Base-by-base conservation (phyloP, 345 rosid species). In the Pugionium dolabratum region DNA sequence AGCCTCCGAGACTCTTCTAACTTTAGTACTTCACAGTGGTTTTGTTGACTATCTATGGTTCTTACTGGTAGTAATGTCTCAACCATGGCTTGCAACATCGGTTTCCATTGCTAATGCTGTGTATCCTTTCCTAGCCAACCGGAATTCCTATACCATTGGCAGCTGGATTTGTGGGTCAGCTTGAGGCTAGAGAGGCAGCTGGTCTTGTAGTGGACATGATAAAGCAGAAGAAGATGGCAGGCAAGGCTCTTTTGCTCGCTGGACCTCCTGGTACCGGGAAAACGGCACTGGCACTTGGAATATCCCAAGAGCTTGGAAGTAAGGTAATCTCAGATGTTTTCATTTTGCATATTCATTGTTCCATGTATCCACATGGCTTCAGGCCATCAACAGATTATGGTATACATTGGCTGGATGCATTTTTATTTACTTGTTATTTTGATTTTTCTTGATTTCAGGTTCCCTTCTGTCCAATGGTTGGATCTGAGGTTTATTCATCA, bases 201-300 rank as follows among this genome's bases (percentile, higher is more conserved):
- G 99, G 99, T 54, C 96, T 94, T 53, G 97, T 94, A 8, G 96
- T 88, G 35, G 97, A 94, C 81, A 94, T 94, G 99, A 90, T 94
- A 3, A 78, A 83, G 78, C 95, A 88, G 79, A 94, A 88, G 80
- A 91, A 89, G 80, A 94, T 90, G 99, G 99, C 97, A 7, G 97
- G 99, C 27, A 85, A 87, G 36, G 99, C 99, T 33, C 96, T 94
- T 62, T 75, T 94, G 36, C 75, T 94, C 33, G 99, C 96, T 18
- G 97, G 99, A 9, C 97, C 99, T 58, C 99, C 99, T 5, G 99
- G 99, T 71, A 90, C 99, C 4, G 99, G 99, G 41, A 94, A 94
- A 85, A 94, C 97, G 0, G 99, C 99, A 4, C 66, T 94, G 79
- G 99, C 99, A 39, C 95, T 94, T 37, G 99, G 96, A 30, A 80